Evolutionary conservation across 495 filamentous ascomycete genomes (phyloP).

Genomic region (Massariosphaeria phaeospora): DNA sequence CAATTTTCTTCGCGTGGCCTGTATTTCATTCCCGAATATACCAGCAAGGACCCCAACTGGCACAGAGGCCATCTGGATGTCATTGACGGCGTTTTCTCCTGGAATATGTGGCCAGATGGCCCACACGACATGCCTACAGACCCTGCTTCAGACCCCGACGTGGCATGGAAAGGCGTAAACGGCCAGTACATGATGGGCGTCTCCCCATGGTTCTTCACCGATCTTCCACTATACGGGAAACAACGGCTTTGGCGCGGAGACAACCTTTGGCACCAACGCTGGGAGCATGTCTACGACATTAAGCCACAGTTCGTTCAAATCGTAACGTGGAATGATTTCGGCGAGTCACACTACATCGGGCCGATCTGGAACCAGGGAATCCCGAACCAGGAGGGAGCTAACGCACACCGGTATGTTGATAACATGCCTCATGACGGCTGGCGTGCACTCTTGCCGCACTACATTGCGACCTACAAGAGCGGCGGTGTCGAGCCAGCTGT

Average conservation of each 20-base stretch:
- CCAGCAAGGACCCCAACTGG: slow-evolving; percentile 43
- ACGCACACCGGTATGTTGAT: no score
- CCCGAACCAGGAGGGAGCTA: no score
- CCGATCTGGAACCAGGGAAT: no score
- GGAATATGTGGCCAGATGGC: slow-evolving; percentile 68
- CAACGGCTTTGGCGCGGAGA: slow-evolving; percentile 72
- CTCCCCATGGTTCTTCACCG: slow-evolving; percentile 72
- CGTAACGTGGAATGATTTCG: slow-evolving; percentile 69
- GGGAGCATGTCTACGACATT: slow-evolving; percentile 61
- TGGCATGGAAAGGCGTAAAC: slow-evolving; percentile 46
- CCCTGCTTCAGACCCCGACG: not conserved
- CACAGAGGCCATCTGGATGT: slow-evolving; percentile 47
- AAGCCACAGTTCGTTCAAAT: slow-evolving; percentile 60
- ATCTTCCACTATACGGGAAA: slow-evolving; percentile 63
- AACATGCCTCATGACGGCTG: slow-evolving; percentile 18
- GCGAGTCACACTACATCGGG: slow-evolving; percentile 71
- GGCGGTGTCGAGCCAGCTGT: not conserved
- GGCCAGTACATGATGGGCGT: slow-evolving; percentile 77
- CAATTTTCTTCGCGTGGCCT: slow-evolving; percentile 39
- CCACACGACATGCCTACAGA: slow-evolving; percentile 42
- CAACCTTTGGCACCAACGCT: slow-evolving; percentile 68
- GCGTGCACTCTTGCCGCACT: slow-evolving; percentile 2
- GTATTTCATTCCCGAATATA: slow-evolving; percentile 62
- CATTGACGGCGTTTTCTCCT: slow-evolving; percentile 58
- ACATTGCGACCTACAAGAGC: slow-evolving; percentile 11